Evolutionary conservation across 306 rosid genomes (phyloP).

Genomic region (Sechiopsis laciniata): DNA sequence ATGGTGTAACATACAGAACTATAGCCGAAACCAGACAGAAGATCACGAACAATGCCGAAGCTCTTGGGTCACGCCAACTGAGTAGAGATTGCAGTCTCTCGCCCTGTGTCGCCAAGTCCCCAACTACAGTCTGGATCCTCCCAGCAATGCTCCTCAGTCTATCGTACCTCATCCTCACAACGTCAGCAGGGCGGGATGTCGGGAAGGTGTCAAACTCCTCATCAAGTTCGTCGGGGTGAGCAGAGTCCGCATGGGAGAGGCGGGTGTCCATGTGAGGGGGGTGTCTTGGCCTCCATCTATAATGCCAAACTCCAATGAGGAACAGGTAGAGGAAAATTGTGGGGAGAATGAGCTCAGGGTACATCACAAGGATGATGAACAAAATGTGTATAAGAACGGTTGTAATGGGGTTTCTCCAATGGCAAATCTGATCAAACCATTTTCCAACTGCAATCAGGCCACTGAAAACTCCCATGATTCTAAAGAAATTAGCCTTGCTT

Average conservation of each 20-base stretch:
- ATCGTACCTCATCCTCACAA: constrained; percentile 61
- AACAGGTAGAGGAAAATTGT: constrained; percentile 70
- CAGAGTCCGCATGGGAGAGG: constrained; percentile 55
- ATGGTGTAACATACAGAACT: constrained; percentile 63
- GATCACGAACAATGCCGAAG: constrained; percentile 56
- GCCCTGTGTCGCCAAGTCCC: constrained; percentile 66
- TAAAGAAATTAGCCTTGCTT: constrained; percentile 68
- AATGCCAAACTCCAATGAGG: constrained; percentile 70
- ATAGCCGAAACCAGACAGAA: constrained; percentile 64
- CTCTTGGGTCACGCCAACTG: constrained; percentile 77
- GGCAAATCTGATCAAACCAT: constrained; percentile 69
- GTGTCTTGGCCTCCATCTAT: constrained; percentile 73
- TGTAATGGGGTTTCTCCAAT: constrained; percentile 66
- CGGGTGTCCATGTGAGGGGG: constrained; percentile 84
- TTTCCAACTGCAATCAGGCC: constrained; percentile 64
- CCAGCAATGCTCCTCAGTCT: constrained; percentile 65
- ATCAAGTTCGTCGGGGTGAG: constrained; percentile 55
- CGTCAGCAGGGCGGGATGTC: constrained; percentile 45
- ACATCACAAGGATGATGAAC: constrained; percentile 63
- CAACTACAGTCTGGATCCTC: constrained; percentile 64
- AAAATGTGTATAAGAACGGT: constrained; percentile 54
- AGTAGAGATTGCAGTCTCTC: constrained; percentile 66
- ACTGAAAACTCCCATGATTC: constrained; percentile 63
- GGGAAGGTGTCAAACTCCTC: constrained; percentile 71
- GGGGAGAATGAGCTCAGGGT: constrained; percentile 67